A percentile compares a stretch with the other conserved stretches of the same genome.
These are phyloP conservation scores for Candida suzukii DNA, from an alignment of 805 yeast species.

Conservation along the genomic window DNA sequence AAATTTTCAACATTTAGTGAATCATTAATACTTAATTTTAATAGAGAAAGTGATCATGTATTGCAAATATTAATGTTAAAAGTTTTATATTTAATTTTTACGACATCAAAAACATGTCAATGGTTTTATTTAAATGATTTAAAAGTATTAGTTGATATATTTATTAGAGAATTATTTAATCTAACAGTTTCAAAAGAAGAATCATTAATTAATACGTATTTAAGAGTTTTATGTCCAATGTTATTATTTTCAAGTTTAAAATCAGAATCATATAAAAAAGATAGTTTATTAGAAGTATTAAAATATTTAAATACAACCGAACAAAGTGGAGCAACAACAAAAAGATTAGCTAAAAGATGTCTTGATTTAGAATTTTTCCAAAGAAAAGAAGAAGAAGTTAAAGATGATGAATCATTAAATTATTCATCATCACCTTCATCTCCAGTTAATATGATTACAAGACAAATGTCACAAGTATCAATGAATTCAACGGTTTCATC, in stretches of 20 bases:
- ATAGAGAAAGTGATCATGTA: constrained; percentile 66
- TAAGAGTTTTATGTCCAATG: constrained; percentile 70
- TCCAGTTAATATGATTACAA: background rate
- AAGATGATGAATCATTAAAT: background rate
- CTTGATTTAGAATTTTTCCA: constrained; percentile 16
- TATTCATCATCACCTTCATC: background rate
- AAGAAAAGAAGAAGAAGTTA: background rate
- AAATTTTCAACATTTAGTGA: constrained; percentile 54
- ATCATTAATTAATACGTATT: constrained; percentile 56
- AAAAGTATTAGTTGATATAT: constrained; percentile 75
- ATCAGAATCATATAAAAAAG: constrained; percentile 48
- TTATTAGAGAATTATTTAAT: constrained; percentile 72
- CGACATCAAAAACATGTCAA: constrained; percentile 56
- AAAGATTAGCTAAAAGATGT: constrained; percentile 33
- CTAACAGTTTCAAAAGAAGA: constrained; percentile 50
- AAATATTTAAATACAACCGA: constrained; percentile 36
- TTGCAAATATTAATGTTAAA: constrained; percentile 75
- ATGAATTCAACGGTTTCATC: background rate
- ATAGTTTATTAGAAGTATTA: constrained; percentile 45
- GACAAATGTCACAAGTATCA: background rate
- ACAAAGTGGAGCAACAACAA: constrained; percentile 30
- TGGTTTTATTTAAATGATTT: constrained; percentile 78
- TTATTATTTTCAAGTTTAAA: constrained; percentile 57
- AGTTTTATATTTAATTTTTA: constrained; percentile 65
- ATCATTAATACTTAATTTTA: constrained; percentile 65